Evolutionary conservation across 2,329 filamentous ascomycete species (phyloP).

Genomic region (Bipolaris bicolor): DNA sequence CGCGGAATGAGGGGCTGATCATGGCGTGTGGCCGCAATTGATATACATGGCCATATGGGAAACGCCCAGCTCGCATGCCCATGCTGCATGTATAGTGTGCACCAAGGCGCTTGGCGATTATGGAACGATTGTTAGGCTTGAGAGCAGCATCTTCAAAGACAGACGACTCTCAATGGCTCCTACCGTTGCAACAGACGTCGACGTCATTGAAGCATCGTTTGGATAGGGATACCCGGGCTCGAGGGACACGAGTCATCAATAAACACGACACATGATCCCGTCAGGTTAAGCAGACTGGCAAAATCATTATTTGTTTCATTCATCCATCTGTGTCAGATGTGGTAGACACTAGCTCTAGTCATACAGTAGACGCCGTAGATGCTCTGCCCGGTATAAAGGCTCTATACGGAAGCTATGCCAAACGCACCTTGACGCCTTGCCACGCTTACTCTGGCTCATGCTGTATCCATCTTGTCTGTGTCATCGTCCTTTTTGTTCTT

Average conservation of each 20-base stretch:
- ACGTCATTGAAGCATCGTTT: background rate
- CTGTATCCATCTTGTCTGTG: conserved; percentile 89
- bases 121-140: background rate
- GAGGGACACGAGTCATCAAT: background rate
- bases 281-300: background rate
- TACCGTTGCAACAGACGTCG: background rate
- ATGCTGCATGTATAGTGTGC: background rate
- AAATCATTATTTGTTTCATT: conserved; percentile 23
- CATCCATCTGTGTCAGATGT: conserved; percentile 23
- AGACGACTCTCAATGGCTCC: background rate
- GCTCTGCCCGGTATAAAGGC: conserved; percentile 31
- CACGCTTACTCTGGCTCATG: conserved; percentile 55
- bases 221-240: background rate
- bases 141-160: background rate
- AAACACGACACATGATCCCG: background rate
- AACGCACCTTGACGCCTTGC: background rate
- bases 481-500: conserved; percentile 60
- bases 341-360: conserved; percentile 29
- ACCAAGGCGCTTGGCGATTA: background rate
- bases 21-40: background rate
- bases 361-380: conserved; percentile 37
- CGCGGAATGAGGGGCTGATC: background rate
- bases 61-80: background rate
- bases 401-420: conserved; percentile 5
- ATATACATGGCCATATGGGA: background rate